Evolutionary conservation across 192 early-diverging fungal genomes (phyloP).

Genomic region (Jimgerdemannia flammicorona): DNA sequence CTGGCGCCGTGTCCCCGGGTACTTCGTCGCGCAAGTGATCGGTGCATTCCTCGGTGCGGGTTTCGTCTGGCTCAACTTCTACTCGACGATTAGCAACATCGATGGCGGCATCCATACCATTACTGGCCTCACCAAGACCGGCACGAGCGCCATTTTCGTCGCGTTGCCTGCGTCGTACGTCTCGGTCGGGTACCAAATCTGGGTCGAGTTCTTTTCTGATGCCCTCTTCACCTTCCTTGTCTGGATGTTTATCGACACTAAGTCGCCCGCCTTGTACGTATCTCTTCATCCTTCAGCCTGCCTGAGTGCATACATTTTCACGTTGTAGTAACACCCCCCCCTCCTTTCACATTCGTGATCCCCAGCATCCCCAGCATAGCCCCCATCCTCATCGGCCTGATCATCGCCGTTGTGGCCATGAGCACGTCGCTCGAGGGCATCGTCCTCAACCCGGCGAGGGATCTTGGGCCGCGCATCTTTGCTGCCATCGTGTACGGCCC

Average conservation of each 20-base stretch:
- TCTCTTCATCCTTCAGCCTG: too few species aligned
- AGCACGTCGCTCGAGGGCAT: background rate
- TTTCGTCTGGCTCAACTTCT: constrained; percentile 35
- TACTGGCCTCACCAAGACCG: constrained; percentile 11
- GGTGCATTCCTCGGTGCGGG: constrained; percentile 43
- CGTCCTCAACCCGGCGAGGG: constrained; percentile 70
- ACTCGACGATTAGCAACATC: constrained; percentile 18
- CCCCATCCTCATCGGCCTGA: background rate
- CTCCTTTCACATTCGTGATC: background rate
- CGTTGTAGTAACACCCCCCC: background rate
- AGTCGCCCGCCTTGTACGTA: background rate
- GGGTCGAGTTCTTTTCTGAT: constrained; percentile 8
- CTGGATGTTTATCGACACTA: background rate
- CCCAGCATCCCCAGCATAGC: background rate
- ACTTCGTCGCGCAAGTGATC: constrained; percentile 38
- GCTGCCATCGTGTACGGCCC: constrained; percentile 25
- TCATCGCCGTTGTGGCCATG: background rate
- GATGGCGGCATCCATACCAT: constrained; percentile 33
- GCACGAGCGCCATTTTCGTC: constrained; percentile 31
- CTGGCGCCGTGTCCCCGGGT: constrained; percentile 25
- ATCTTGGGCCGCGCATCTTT: constrained; percentile 77
- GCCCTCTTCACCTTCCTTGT: constrained; percentile 4
- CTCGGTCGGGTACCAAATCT: constrained; percentile 9
- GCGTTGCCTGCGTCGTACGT: constrained; percentile 11
- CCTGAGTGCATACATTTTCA: too few species aligned